Evolutionary conservation across 768 basidiomycete species (phyloP), one percentile per base, ranked within the genome.

Genomic region (Leccinum disarticulatum): DNA sequence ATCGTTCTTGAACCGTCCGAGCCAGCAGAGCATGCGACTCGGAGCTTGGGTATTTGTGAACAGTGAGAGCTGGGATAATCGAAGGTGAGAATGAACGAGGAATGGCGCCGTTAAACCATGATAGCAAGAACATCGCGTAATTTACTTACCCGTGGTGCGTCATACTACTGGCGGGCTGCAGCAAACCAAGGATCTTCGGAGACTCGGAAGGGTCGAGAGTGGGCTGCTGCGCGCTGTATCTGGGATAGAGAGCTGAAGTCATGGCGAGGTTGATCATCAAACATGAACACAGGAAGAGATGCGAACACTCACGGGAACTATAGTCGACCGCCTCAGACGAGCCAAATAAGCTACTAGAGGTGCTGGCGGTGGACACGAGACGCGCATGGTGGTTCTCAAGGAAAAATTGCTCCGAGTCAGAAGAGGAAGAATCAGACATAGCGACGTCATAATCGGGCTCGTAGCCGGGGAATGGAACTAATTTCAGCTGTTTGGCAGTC

Each of bases 1-100:
- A 93, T 91, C 17, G 89, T 86, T 58, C 73, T 72, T 70, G 83
- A 83, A 61, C 90, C 90, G 63, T 85, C 84, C 61, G 80, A 74
- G 56, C 87, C 84, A 19, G 88, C 73, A 35, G 88, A 84, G 66
- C 90, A 91, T 35, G 91, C 88, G 59, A 93, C 80, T 63, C 88
- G 86, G 64, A 93, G 81, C 73, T 91, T 91, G 15, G 91, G 91
- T 60, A 93, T 91, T 74, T 91, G 89, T 27, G 84, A 84, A 66
- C 91, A 93, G 54, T 80, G 79, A 56, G 84, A 77, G 43, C 88
- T 91, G 67, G 59, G 31, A 15, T 54, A 30, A 61, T 19, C 22
- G 33, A 56, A 27, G 22, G 52, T 25, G 52, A 13, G 38, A 28
- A 58, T 59, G 53, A 68, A 68, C 56, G 56, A 55, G 52, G 55